phyloP scores from a whole-genome alignment of 176 grass and related monocot species.

The Panicum miliaceum region DNA sequence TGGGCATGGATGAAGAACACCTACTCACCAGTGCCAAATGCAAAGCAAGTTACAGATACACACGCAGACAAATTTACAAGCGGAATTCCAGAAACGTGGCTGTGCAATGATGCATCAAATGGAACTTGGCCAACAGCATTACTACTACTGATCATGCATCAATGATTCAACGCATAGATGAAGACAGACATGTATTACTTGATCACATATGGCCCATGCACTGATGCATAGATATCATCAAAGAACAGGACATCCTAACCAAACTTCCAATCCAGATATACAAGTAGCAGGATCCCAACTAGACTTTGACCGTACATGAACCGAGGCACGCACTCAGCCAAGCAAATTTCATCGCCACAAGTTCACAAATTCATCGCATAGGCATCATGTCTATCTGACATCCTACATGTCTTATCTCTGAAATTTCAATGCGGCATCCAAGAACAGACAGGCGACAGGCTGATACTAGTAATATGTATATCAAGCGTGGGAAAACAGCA shows the following conservation, averaged over 20 bases:
- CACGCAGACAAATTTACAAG: neutral
- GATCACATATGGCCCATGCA: neutral
- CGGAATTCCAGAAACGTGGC: neutral
- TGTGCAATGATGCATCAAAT: neutral
- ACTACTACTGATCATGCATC: neutral
- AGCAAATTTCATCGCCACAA: neutral
- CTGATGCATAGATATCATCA: neutral
- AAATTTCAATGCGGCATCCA: neutral
- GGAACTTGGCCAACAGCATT: neutral
- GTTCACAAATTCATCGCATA: neutral
- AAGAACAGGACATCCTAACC: neutral
- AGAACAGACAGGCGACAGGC: neutral
- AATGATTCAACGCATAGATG: neutral
- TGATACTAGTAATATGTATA: neutral
- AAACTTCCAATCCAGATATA: neutral
- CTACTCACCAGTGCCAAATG: neutral
- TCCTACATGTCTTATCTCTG: neutral
- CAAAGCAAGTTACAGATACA: neutral
- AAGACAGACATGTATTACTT: neutral
- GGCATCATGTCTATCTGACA: no score
- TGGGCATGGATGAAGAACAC: neutral
- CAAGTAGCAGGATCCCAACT: neutral
- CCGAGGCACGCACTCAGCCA: neutral
- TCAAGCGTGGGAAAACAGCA: neutral
- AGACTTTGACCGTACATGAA: neutral